Evolutionary conservation across 192 early-diverging fungal species (phyloP), one percentile per base, ranked within the genome.

Genomic region (Jimgerdemannia lactiflua): DNA sequence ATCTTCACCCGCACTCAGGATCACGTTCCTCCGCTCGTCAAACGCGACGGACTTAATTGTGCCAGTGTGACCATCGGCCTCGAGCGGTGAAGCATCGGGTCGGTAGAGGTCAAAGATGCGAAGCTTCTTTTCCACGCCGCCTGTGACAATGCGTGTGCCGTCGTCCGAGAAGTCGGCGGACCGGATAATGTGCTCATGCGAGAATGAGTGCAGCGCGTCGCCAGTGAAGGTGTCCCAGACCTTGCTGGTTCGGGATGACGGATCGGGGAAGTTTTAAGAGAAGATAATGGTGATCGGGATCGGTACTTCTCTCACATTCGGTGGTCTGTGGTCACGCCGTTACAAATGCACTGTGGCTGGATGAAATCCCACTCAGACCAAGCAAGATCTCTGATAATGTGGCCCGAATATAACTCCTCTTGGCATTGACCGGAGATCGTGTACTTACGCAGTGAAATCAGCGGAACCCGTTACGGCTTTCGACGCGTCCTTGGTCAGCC

Each of bases 381-480:
- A 39, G 20, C 4, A 43, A 80, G 66, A 63, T 19, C 39, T 59
- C 29, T 59, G 20, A 59, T 14, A 59, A 59, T 2, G 14, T 59
- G 14, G 8, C 49, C 14, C 49, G 14, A 59, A 6, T 59, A 59
- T 14, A 14, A 59, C 14, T 59, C 49, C 14, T 10, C 49, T 14
- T 29, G 29, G 29, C 0, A 1, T 29, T 29, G 29, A 29, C 29
- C 29, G 29, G 14, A 59, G 49, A 10, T 59, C 49, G 14, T 59
- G 14, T 59, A 86, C 91, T 77, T 88, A 90, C 81, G 91, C 93
- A 54, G 94, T 93, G 82, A 96, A 97, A 83, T 97, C 95, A 39
- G 95, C 95, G 2, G 95, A 96, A n/a, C 92, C 95, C 6, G 95
- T 97, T 3, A 96, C 94, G 43, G 95, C 94, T 63, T 87, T 86